Base-by-base conservation (phyloP, 768 basidiomycete genomes). In the Rubroboletus satanas region DNA sequence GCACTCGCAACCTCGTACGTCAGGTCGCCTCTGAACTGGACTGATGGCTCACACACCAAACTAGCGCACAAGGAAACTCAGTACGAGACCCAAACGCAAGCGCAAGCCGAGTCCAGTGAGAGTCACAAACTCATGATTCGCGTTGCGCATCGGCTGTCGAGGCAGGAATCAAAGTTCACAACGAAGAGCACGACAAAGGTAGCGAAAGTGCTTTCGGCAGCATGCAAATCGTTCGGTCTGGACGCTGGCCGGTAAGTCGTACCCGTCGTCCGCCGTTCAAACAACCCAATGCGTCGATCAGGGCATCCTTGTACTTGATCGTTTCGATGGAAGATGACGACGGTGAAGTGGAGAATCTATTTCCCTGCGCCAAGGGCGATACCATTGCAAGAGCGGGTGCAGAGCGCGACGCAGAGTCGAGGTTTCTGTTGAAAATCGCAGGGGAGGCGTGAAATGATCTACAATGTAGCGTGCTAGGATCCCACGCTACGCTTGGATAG, bases 131-230 rank as follows among this genome's bases (percentile, higher is more conserved):
- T 70, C 35, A 57, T 60, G 55, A 66, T 71, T n/a, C 71, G 69
- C 15, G 68, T 72, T 31, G 63, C 67, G 33, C 69, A 71, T 41
- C 69, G 62, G 9, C 48, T 59, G 0, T 62, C 71, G 7, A 55
- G 55, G 38, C 71, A 71, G 46, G 67, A 71, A 46, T 60, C 71
- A 11, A 72, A 71, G 33, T 72, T 71, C 26, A 67, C 59, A 23
- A 53, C 60, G 5, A 72, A 69, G n/a, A 37, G 49, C 23, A 62
- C 65, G n/a, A 71, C 71, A 18, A 72, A 55, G n/a, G 69, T 72
- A 2, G 45, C 36, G 14, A 71, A 69, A 17, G 65, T 71, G 37
- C 54, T 71, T 5, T 4, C 61, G 3, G 58, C 56, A 5, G 67
- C 60, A 23, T 71, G 69, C 60, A 72, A 57, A 35, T 72, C 69